Evolutionary conservation across 108 stramenopile genomes (phyloP).

Genomic region (Pseudonitzschia multistriata): DNA sequence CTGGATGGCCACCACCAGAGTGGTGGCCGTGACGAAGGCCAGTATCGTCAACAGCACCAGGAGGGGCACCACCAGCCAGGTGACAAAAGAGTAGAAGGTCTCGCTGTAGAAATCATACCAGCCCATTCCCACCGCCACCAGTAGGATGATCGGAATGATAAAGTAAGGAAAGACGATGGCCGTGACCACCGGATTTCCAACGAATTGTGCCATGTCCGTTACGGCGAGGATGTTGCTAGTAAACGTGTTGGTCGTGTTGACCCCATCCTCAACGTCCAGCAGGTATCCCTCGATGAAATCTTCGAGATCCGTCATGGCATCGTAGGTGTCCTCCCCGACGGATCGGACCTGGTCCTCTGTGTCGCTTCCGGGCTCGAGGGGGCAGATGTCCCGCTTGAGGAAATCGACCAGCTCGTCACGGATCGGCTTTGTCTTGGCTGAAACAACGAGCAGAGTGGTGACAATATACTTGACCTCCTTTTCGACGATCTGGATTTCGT

Average conservation of each 20-base stretch:
- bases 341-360: slow-evolving; percentile 9
- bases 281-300: slow-evolving; percentile 27
- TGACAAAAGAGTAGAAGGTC: slow-evolving; percentile 15
- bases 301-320: slow-evolving; percentile 23
- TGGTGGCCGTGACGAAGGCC: slow-evolving; percentile 12
- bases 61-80: slow-evolving; percentile 36
- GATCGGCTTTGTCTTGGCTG: slow-evolving; percentile 24
- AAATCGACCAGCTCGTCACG: slow-evolving; percentile 32
- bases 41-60: slow-evolving; percentile 26
- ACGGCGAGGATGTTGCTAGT: slow-evolving; percentile 5
- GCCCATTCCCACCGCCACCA: slow-evolving; percentile 36
- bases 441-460: slow-evolving; percentile 20
- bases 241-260: slow-evolving; percentile 7
- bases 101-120: slow-evolving; percentile 24
- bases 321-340: slow-evolving; percentile 16
- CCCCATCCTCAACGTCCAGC: slow-evolving; percentile 7
- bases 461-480: slow-evolving; percentile 15
- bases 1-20: slow-evolving; percentile 11
- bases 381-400: slow-evolving; percentile 33
- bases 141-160: slow-evolving; percentile 30
- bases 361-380: slow-evolving; percentile 16
- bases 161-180: slow-evolving; percentile 31
- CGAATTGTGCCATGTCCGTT: slow-evolving; percentile 15
- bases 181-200: slow-evolving; percentile 7
- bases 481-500: slow-evolving; percentile 29